These are phyloP conservation scores for Eruca vesicaria DNA, from an alignment of 441 rosid genomes.

Conservation along the genomic window DNA sequence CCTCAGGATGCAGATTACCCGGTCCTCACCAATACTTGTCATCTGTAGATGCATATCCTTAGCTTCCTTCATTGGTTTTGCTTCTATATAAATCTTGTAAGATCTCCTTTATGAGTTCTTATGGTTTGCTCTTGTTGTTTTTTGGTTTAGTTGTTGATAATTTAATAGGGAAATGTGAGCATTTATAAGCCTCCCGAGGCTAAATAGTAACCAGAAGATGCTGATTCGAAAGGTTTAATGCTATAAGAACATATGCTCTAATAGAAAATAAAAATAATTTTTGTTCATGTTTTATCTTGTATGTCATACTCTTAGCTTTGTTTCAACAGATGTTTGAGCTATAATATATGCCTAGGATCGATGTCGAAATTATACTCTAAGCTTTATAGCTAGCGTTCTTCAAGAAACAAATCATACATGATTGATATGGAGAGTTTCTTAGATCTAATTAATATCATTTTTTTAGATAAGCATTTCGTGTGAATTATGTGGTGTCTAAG, in stretches of 20 bases:
- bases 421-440: neutral
- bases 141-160: constrained; percentile 18
- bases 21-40: constrained; percentile 51
- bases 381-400: neutral
- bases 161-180: constrained; percentile 32
- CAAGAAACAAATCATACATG: neutral
- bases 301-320: constrained; percentile 5
- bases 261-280: constrained; percentile 9
- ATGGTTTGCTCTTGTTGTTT: neutral
- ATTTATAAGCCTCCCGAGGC: constrained; percentile 53
- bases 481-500: neutral
- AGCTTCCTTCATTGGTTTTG: neutral
- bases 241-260: constrained; percentile 31
- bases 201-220: constrained; percentile 26
- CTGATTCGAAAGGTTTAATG: constrained; percentile 42
- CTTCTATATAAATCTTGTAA: neutral
- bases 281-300: neutral
- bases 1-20: constrained; percentile 99
- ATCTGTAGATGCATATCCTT: neutral
- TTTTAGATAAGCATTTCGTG: neutral
- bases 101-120: neutral
- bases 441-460: neutral
- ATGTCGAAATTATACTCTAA: neutral
- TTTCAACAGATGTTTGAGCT: neutral
- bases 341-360: neutral